These are phyloP conservation scores for Agrocybe praecox DNA, from an alignment of 768 basidiomycete genomes.

Conservation along the genomic window DNA sequence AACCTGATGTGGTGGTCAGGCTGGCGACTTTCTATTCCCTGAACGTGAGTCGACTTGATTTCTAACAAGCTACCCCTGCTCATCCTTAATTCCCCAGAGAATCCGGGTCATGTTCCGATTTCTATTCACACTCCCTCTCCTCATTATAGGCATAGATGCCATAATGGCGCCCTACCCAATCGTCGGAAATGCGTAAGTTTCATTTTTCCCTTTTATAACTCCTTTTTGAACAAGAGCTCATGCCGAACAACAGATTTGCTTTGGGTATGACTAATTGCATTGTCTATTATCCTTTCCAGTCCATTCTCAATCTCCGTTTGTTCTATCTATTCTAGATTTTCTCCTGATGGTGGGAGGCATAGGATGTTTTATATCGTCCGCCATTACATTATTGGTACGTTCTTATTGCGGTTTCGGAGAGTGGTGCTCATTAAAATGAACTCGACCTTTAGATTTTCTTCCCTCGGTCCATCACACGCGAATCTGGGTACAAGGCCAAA, in stretches of 20 bases:
- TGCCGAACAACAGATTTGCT: slow-evolving; percentile 51
- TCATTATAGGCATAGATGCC: slow-evolving; percentile 69
- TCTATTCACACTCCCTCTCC: slow-evolving; percentile 68
- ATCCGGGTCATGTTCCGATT: slow-evolving; percentile 78
- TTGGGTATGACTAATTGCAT: slow-evolving; percentile 42
- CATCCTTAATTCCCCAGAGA: slow-evolving; percentile 39
- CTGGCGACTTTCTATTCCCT: slow-evolving; percentile 76
- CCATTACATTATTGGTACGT: slow-evolving; percentile 76
- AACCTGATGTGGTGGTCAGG: slow-evolving; percentile 73
- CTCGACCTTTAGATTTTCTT: slow-evolving; percentile 64
- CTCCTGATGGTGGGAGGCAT: slow-evolving; percentile 71
- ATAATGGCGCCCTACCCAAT: slow-evolving; percentile 52
- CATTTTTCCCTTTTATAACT: background rate
- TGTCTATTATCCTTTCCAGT: background rate
- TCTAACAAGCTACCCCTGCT: slow-evolving; percentile 1
- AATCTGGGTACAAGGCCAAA: slow-evolving; percentile 62
- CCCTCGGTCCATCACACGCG: slow-evolving; percentile 69
- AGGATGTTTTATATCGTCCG: slow-evolving; percentile 79
- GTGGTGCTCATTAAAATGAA: background rate
- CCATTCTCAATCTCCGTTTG: slow-evolving; percentile 19
- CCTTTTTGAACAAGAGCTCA: background rate
- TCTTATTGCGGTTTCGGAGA: background rate
- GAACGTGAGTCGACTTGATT: slow-evolving; percentile 55
- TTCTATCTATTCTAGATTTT: slow-evolving; percentile 58
- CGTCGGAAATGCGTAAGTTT: slow-evolving; percentile 56